Evolutionary conservation across 345 rosid genomes (phyloP).

Genomic region (Leavenworthia alabamica): DNA sequence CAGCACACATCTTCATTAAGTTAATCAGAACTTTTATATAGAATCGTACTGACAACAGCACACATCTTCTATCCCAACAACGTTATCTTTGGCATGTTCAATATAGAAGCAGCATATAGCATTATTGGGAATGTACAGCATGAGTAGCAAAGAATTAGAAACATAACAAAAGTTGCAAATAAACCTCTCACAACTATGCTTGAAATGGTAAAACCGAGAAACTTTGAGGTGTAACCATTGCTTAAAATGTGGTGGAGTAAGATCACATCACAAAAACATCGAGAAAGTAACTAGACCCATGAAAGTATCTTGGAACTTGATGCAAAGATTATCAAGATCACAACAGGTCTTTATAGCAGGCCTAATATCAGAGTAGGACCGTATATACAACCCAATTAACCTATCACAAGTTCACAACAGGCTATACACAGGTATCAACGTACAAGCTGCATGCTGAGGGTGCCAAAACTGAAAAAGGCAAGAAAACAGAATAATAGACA

Average conservation of each 20-base stretch:
- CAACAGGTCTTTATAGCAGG: not conserved
- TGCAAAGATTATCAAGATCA: not conserved
- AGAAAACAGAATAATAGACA: slow-evolving; percentile 13
- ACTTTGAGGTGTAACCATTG: not conserved
- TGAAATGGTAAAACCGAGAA: not conserved
- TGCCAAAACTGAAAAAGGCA: slow-evolving; percentile 1
- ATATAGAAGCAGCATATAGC: too few relatives aligned
- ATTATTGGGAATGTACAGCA: not conserved
- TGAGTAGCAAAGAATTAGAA: not conserved
- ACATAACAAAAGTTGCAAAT: slow-evolving; percentile 1
- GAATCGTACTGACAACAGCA: not conserved
- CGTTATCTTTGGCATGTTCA: not conserved
- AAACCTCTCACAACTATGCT: not conserved
- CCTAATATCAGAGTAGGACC: not conserved
- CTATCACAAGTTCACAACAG: not conserved
- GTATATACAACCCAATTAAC: slow-evolving; percentile 1
- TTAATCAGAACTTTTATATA: not conserved
- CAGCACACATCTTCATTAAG: slow-evolving; percentile 10
- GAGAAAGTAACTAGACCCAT: slow-evolving; percentile 14
- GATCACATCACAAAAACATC: slow-evolving; percentile 2
- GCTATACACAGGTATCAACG: slow-evolving; percentile 1
- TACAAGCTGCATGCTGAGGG: slow-evolving; percentile 12
- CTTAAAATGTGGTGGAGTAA: not conserved
- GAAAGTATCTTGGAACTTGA: too few relatives aligned
- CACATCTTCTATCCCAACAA: slow-evolving; percentile 7